phyloP scores from a whole-genome alignment of 148 eudicot genomes.

The Beta vulgaris region DNA sequence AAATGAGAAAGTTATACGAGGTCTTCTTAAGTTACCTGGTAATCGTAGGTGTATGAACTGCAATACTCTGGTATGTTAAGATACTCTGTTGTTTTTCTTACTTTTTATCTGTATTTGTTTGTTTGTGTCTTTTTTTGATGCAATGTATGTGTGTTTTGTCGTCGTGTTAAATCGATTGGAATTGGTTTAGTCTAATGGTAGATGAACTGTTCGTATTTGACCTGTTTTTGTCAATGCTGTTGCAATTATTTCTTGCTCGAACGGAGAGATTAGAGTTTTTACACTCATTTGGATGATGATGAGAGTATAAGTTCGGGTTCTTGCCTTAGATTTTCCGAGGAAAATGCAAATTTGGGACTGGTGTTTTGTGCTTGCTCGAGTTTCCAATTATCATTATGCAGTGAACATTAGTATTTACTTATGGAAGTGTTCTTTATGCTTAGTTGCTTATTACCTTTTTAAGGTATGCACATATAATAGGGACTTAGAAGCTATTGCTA shows the following conservation, averaged over 20 bases:
- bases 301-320: background rate
- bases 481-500: background rate
- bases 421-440: background rate
- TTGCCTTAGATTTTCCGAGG: background rate
- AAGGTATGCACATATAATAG: background rate
- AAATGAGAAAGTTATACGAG: constrained; percentile 66
- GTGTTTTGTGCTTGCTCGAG: background rate
- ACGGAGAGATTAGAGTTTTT: background rate
- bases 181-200: background rate
- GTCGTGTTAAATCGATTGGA: background rate
- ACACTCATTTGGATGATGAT: background rate
- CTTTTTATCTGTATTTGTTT: background rate
- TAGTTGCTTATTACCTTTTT: background rate
- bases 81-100: background rate
- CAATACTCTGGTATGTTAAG: constrained; percentile 49
- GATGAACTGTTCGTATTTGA: background rate
- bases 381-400: background rate
- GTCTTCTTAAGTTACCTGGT: constrained; percentile 66
- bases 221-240: background rate
- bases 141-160: too few species aligned
- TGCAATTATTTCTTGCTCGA: background rate
- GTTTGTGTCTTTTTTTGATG: background rate
- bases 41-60: constrained; percentile 82
- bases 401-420: background rate
- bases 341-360: background rate